Base-by-base conservation (phyloP, 177 flowering plant genomes). In the Tripterygium wilfordii region DNA sequence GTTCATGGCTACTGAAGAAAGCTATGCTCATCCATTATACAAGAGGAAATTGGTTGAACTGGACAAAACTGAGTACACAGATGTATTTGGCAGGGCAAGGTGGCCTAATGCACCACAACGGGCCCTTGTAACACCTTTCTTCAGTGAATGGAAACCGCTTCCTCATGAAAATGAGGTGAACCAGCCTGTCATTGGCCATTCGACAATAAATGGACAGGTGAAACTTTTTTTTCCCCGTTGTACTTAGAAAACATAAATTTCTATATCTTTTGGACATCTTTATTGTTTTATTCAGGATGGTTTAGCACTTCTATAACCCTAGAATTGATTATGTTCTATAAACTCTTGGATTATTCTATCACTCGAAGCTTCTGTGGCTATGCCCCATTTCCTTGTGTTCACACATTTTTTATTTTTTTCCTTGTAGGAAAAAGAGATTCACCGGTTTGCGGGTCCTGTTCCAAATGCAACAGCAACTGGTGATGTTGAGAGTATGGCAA, bases 61-160 rank as follows among this genome's bases (percentile, higher is more conserved):
- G 14, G 69, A 70, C 7, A 29, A 75, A 60, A 80, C 92, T 0
- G 86, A 69, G 57, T 85, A 91, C 42, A 88, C 96, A 27, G 44
- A 67, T 54, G 45, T 88, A 43, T 88, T 78, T 60, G 98, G 95
- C 16, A 78, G 96, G 35, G 82, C 86, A 43, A 75, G 92, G 64
- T 91, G 96, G 98, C 95, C 96, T 13, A 80, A 70, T 50, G 98
- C 92, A 28, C 92, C 96, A 3, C 88, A 85, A 0, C 87, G 95
- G 42, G 95, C 71, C 16, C 70, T 91, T 27, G 43, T 51, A 24
- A 88, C 98, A 32, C 82, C 72, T 10, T 91, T 80, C 71, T 78
- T 74, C 65, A 20, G 22, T 40, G 44, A 75, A 2, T 76, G 75
- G 80, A 75, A 60, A 62, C 57, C 42, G 45, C 81, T 88, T 45